A percentile compares a stretch with the other conserved stretches of the same genome.
phyloP scores from a whole-genome alignment of 2,329 filamentous ascomycete genomes.

The Sporothrix sp. region DNA sequence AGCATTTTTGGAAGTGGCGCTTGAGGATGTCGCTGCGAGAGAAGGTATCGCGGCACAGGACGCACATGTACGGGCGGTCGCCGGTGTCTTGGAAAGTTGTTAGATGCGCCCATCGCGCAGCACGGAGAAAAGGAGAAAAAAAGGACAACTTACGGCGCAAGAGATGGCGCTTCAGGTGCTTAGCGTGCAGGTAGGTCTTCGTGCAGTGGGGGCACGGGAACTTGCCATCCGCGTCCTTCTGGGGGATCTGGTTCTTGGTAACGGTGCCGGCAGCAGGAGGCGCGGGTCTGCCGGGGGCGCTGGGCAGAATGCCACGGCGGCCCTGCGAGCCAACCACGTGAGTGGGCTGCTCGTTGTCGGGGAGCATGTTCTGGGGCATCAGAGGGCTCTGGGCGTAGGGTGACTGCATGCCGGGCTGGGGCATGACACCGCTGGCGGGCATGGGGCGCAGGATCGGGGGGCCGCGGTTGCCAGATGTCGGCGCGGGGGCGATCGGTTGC shows the following conservation, averaged over 20 bases:
- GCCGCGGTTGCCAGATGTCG: slow-evolving; percentile 44
- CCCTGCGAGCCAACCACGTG: slow-evolving; percentile 95
- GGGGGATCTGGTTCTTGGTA: slow-evolving; percentile 74
- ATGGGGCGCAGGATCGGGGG: slow-evolving; percentile 57
- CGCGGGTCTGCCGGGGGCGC: slow-evolving; percentile 74
- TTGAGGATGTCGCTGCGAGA: slow-evolving; percentile 96
- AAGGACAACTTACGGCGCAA: slow-evolving; percentile 69
- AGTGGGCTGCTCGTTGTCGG: slow-evolving; percentile 58
- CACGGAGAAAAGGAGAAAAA: slow-evolving; percentile 1
- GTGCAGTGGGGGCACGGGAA: slow-evolving; percentile 97
- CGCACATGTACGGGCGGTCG: slow-evolving; percentile 96
- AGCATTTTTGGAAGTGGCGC: slow-evolving; percentile 98
- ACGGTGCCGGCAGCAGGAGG: slow-evolving; percentile 61
- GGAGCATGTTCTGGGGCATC: slow-evolving; percentile 47
- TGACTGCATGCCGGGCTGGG: slow-evolving; percentile 46
- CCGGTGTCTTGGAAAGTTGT: slow-evolving; percentile 64
- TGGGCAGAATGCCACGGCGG: slow-evolving; percentile 81
- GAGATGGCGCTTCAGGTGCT: slow-evolving; percentile 94
- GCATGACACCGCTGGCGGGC: slow-evolving; percentile 56
- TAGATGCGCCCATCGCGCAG: no score
- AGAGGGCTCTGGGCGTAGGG: slow-evolving; percentile 50
- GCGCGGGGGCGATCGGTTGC: slow-evolving; percentile 67
- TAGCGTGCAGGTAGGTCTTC: slow-evolving; percentile 94
- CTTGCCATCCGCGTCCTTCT: slow-evolving; percentile 95
- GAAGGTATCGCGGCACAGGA: slow-evolving; percentile 95